Evolutionary conservation across 2,329 filamentous ascomycete species (phyloP).

Genomic region (Scorias spongiosa): DNA sequence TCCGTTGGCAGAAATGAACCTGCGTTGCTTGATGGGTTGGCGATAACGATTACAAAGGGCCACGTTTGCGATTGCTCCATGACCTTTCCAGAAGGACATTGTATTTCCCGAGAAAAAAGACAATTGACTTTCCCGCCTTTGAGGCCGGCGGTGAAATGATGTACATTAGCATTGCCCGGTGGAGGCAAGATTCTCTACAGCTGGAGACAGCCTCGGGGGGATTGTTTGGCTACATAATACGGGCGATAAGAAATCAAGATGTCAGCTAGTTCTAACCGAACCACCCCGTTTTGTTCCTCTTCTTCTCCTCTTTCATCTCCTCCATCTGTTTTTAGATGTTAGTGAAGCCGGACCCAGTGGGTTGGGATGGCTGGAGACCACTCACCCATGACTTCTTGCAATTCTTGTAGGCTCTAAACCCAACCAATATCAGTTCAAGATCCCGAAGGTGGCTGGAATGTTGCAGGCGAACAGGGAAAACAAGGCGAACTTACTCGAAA

Average conservation of each 20-base stretch:
- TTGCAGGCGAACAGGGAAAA: not conserved
- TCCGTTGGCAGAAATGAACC: not conserved
- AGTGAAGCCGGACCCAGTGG: not conserved
- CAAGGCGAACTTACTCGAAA: constrained; percentile 56
- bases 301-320: constrained; percentile 32
- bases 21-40: no score
- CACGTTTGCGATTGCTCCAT: no score
- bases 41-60: no score
- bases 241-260: not conserved
- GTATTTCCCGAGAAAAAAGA: no score
- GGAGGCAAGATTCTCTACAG: no score
- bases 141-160: no score
- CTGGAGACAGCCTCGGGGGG: no score
- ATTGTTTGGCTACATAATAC: no score
- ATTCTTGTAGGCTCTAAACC: constrained; percentile 66
- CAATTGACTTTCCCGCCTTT: no score
- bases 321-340: constrained; percentile 21
- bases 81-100: no score
- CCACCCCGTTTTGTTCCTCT: constrained; percentile 20
- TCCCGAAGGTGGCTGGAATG: not conserved
- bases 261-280: constrained; percentile 6
- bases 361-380: constrained; percentile 4
- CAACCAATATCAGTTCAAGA: not conserved
- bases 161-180: not conserved
- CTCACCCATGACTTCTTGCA: constrained; percentile 91